Conservation (phyloP, 768 basidiomycete genomes). For the Xerocomellus amylosporus region DNA sequence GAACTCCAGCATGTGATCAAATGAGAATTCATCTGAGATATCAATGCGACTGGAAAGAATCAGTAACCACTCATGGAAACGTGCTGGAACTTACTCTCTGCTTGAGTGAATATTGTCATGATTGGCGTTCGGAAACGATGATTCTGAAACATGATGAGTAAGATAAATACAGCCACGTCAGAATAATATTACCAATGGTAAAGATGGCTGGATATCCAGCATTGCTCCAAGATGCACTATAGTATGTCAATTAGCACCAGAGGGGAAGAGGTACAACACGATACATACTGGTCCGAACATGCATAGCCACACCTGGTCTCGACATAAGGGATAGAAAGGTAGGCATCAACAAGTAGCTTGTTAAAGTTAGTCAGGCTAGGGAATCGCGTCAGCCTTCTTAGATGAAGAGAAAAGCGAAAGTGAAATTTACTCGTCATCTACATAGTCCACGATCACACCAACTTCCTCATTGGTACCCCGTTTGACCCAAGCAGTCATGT, state of each 20-base stretch:
- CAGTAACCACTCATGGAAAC: slow-evolving; percentile 37
- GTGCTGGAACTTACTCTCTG: slow-evolving; percentile 62
- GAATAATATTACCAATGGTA: slow-evolving; percentile 51
- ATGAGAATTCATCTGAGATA: slow-evolving; percentile 85
- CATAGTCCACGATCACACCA: slow-evolving; percentile 82
- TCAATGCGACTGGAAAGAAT: slow-evolving; percentile 64
- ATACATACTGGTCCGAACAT: slow-evolving; percentile 84
- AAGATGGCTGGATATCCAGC: slow-evolving; percentile 85
- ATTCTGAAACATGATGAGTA: slow-evolving; percentile 41
- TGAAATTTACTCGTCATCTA: slow-evolving; percentile 54
- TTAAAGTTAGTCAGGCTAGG: slow-evolving; percentile 77
- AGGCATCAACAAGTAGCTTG: slow-evolving; percentile 66
- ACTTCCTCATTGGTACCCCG: slow-evolving; percentile 72
- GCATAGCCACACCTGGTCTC: slow-evolving; percentile 93
- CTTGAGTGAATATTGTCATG: slow-evolving; percentile 70
- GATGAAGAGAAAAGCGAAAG: slow-evolving; percentile 21
- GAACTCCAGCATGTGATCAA: slow-evolving; percentile 86
- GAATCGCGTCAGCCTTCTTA: slow-evolving; percentile 7
- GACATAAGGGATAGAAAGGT: slow-evolving; percentile 76
- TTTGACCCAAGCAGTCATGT: slow-evolving; percentile 96
- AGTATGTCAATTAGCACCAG: slow-evolving; percentile 20
- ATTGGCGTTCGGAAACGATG: slow-evolving; percentile 74
- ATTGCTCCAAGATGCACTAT: slow-evolving; percentile 76
- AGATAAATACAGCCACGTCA: not conserved
- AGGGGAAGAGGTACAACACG: slow-evolving; percentile 18